Base-by-base conservation (phyloP, 1,284 basidiomycete species). In the Papiliotrema laurentii region DNA sequence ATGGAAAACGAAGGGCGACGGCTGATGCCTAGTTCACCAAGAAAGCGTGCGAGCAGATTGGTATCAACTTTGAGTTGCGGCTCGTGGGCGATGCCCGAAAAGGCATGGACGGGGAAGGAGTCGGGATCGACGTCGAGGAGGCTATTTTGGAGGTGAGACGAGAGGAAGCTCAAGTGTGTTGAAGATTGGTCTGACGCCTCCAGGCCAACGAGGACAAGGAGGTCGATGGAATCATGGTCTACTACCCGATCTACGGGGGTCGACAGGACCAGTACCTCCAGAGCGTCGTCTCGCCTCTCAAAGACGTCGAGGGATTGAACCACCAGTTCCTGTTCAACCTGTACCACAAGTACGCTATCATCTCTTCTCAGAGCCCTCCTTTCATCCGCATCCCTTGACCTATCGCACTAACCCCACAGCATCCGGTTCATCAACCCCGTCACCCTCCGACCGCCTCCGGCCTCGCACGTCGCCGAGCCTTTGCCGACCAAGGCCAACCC, bases 191-290 rank as follows among this genome's bases (percentile, higher is more conserved):
- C 11, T 13, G 34, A 25, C 5, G 16, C 19, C 33, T 24, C 5
- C 36, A 69, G 66, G 87, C 91, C 19, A 97, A 97, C 66, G 88
- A 89, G 56, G 89, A 96, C 68, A 76, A 79, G 21, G 79, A 77
- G 53, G 83, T 96, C 6, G 83, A 96, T 75, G 93, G 93, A n/a
- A 91, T 97, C 66, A 94, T 97, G 92, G 92, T 96, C 25, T 97
- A 96, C 74, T 94, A 88, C 71, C 90, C 90, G 10, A 91, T 93
- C 58, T 92, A 87, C 68, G 90, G 89, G 27, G 82, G 79, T 39
- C 83, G 83, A 58, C 89, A 97, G 84, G 94, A 98, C 71, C 91
- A 94, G 66, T 98, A 98, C 73, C 78, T 98, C 45, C 94, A 98
- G 64, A 66, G 63, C 18, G 69, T 72, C 41, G 62, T 98, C 13